Evolutionary conservation across 192 early-diverging fungal genomes (phyloP).

Genomic region (Lobosporangium transversale): DNA sequence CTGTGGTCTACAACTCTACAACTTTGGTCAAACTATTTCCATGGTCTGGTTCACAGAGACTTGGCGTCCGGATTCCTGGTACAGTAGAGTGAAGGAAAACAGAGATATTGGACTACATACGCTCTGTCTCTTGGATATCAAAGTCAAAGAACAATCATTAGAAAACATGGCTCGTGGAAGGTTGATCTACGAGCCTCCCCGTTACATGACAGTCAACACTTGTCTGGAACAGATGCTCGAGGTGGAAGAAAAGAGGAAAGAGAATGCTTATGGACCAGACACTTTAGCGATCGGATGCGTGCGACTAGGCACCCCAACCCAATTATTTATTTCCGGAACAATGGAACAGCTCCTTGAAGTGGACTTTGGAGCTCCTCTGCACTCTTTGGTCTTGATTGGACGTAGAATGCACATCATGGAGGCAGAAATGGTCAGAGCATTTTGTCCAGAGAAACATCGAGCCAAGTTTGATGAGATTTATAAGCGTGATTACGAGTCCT

Average conservation of each 20-base stretch:
- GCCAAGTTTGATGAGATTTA: slow-evolving; percentile 71
- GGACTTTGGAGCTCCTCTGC: slow-evolving; percentile 95
- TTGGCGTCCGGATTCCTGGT: slow-evolving; percentile 98
- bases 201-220: slow-evolving; percentile 96
- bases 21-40: slow-evolving; percentile 98
- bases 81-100: slow-evolving; percentile 93
- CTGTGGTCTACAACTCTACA: slow-evolving; percentile 96
- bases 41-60: slow-evolving; percentile 97
- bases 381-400: slow-evolving; percentile 93
- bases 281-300: slow-evolving; percentile 93
- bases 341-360: slow-evolving; percentile 81
- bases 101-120: slow-evolving; percentile 88
- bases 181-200: slow-evolving; percentile 95
- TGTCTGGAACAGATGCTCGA: slow-evolving; percentile 94
- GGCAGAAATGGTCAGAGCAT: slow-evolving; percentile 83
- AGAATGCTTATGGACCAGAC: slow-evolving; percentile 78
- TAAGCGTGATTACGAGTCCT: slow-evolving; percentile 69
- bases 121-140: slow-evolving; percentile 94
- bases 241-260: slow-evolving; percentile 82
- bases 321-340: slow-evolving; percentile 88
- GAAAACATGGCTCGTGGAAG: slow-evolving; percentile 95
- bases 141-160: slow-evolving; percentile 96
- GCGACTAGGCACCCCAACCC: slow-evolving; percentile 83
- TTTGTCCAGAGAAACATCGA: slow-evolving; percentile 72
- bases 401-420: slow-evolving; percentile 92